These are phyloP conservation scores for Ceratocystiopsis sp. DNA, from an alignment of 2,329 filamentous ascomycete species.

Conservation along the genomic window DNA sequence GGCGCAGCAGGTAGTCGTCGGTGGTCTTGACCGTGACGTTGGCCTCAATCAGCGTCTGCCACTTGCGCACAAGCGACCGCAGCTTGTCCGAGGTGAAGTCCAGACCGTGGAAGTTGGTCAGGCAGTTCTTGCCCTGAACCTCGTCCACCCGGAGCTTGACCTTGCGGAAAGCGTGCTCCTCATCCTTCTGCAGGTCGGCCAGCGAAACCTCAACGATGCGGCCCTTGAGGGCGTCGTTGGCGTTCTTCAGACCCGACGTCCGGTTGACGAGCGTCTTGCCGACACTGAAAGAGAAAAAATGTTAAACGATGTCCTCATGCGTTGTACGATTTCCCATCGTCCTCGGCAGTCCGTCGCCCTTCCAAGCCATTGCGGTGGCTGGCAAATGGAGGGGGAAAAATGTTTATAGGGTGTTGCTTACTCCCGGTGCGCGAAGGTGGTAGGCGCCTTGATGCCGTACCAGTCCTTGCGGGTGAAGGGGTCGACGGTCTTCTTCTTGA, in stretches of 20 bases:
- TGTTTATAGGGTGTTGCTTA: slow-evolving; percentile 41
- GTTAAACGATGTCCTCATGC: slow-evolving; percentile 10
- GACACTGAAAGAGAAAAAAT: slow-evolving; percentile 45
- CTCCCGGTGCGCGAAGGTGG: slow-evolving; percentile 92
- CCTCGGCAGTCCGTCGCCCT: neutral
- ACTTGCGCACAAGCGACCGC: slow-evolving; percentile 96
- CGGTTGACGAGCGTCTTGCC: slow-evolving; percentile 99
- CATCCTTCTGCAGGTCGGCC: slow-evolving; percentile 98
- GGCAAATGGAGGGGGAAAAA: slow-evolving; percentile 7
- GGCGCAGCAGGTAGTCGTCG: slow-evolving; percentile 97
- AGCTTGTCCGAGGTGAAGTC: slow-evolving; percentile 99
- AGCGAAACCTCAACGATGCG: slow-evolving; percentile 98
- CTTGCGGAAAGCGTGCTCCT: slow-evolving; percentile 99
- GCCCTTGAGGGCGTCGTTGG: slow-evolving; percentile 97
- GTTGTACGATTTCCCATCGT: neutral
- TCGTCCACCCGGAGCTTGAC: slow-evolving; percentile 97
- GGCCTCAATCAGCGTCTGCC: slow-evolving; percentile 98
- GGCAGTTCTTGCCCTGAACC: slow-evolving; percentile 99
- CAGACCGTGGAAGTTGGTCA: slow-evolving; percentile 99
- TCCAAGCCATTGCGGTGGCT: neutral
- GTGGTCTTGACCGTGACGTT: slow-evolving; percentile 99
- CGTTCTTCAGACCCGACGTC: slow-evolving; percentile 99
- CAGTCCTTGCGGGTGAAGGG: slow-evolving; percentile 98
- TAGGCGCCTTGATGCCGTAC: slow-evolving; percentile 96
- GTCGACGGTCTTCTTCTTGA: slow-evolving; percentile 98